Conservation (phyloP, 768 basidiomycete genomes). For the Candolleomyces efflorescens region DNA sequence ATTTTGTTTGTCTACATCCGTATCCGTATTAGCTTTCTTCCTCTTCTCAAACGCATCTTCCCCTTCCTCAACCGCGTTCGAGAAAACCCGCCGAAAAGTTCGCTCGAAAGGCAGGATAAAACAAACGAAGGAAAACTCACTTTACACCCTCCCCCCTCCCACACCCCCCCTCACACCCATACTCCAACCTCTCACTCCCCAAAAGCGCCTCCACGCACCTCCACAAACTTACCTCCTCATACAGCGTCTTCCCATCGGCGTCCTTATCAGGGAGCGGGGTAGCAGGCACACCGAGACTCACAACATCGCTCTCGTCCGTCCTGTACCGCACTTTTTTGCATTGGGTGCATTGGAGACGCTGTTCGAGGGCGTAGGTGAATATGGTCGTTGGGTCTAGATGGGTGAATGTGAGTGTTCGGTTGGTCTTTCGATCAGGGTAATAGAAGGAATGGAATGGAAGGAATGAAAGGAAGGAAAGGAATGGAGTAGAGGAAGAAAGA, state of each 20-base stretch:
- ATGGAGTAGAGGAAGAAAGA: no score
- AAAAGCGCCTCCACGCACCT: conserved; percentile 59
- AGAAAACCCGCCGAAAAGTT: no score
- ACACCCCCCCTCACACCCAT: conserved; percentile 71
- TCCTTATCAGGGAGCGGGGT: conserved; percentile 48
- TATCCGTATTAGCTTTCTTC: conserved; percentile 1
- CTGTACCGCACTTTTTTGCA: conserved; percentile 84
- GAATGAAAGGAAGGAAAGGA: no score
- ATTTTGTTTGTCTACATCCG: conserved; percentile 57
- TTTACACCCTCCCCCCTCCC: conserved; percentile 59
- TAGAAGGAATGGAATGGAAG: no score
- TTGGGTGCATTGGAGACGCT: conserved; percentile 74
- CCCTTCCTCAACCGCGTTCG: no score
- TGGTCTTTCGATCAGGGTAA: background rate
- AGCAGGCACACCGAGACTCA: conserved; percentile 80
- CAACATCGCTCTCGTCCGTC: conserved; percentile 67
- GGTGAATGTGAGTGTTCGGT: background rate
- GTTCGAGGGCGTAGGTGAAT: conserved; percentile 83
- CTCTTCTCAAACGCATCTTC: no score
- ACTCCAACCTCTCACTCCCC: conserved; percentile 68
- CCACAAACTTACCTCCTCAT: conserved; percentile 55
- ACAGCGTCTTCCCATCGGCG: conserved; percentile 59
- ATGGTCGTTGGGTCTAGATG: conserved; percentile 61
- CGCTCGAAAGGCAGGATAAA: background rate
- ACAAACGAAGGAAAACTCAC: conserved; percentile 37